Percentiles rank a stretch among this genome's conserved stretches.
These are phyloP conservation scores for Trametes cubensis DNA, from an alignment of 768 basidiomycete genomes.

Conservation along the genomic window DNA sequence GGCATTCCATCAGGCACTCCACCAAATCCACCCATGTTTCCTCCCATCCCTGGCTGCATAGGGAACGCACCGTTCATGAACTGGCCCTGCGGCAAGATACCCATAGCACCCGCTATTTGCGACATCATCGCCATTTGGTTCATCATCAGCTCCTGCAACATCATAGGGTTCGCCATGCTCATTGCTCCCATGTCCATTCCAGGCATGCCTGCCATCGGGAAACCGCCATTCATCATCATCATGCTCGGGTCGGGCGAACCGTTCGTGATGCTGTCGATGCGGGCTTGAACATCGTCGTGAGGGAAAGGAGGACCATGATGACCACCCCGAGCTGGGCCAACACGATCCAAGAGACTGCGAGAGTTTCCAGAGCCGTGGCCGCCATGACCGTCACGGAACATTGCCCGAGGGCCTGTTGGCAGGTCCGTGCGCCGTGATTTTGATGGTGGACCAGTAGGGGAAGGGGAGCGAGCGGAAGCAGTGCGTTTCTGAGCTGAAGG, in stretches of 20 bases:
- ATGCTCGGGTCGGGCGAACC: conserved; percentile 47
- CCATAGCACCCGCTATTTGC: conserved; percentile 86
- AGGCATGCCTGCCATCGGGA: conserved; percentile 36
- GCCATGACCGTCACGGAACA: conserved; percentile 47
- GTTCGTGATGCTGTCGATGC: conserved; percentile 74
- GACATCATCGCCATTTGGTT: conserved; percentile 93
- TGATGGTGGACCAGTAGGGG: conserved; percentile 62
- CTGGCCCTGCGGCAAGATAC: conserved; percentile 65
- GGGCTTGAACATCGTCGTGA: conserved; percentile 72
- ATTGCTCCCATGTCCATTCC: conserved; percentile 69
- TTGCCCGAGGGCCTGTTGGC: conserved; percentile 85
- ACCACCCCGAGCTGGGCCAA: conserved; percentile 49
- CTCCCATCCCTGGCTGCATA: conserved; percentile 50
- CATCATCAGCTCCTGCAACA: conserved; percentile 90
- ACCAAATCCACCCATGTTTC: conserved; percentile 44
- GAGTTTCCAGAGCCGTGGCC: conserved; percentile 31
- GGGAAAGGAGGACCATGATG: conserved; percentile 20
- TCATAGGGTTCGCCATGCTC: conserved; percentile 63
- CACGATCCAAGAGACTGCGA: conserved; percentile 78
- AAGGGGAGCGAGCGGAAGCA: conserved; percentile 64
- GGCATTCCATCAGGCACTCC: conserved; percentile 43
- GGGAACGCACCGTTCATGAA: conserved; percentile 62
- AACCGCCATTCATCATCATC: conserved; percentile 50
- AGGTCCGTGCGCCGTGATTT: conserved; percentile 76
- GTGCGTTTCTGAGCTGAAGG: conserved; percentile 62